Evolutionary conservation across 2,329 filamentous ascomycete species (phyloP).

Genomic region (Chaetomium sp.): DNA sequence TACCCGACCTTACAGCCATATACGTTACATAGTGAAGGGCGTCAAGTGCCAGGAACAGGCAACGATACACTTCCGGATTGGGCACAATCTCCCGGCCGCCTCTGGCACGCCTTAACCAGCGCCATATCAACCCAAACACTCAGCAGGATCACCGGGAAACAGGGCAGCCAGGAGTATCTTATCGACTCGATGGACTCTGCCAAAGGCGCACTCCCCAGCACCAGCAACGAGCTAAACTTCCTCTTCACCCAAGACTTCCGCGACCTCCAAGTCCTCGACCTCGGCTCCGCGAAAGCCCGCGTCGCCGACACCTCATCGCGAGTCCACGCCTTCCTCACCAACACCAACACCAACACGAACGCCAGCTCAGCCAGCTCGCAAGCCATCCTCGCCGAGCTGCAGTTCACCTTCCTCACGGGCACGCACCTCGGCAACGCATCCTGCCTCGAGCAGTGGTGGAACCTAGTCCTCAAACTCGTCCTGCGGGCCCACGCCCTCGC

Average conservation of each 20-base stretch:
- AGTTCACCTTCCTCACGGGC: constrained; percentile 61
- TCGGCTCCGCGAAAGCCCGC: constrained; percentile 32
- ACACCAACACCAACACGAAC: constrained; percentile 18
- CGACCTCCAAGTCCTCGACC: constrained; percentile 42
- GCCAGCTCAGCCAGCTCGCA: constrained; percentile 38
- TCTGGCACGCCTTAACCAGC: constrained; percentile 58
- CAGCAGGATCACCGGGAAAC: constrained; percentile 49
- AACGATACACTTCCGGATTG: constrained; percentile 12
- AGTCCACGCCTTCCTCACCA: constrained; percentile 46
- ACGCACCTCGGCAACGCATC: constrained; percentile 60
- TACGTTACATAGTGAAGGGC: constrained; percentile 34
- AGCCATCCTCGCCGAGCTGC: constrained; percentile 61
- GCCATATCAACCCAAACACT: constrained; percentile 51
- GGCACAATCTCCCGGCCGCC: constrained; percentile 35
- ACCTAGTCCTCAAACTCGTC: constrained; percentile 54
- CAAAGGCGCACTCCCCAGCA: constrained; percentile 42
- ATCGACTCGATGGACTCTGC: constrained; percentile 58
- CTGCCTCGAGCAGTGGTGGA: constrained; percentile 65
- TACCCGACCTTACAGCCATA: constrained; percentile 51
- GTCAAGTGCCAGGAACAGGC: constrained; percentile 7
- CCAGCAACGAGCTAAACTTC: constrained; percentile 50
- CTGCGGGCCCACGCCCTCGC: constrained; percentile 54
- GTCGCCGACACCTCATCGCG: constrained; percentile 53
- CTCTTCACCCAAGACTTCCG: constrained; percentile 51
- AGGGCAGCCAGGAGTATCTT: constrained; percentile 48